Evolutionary conservation across 1,284 basidiomycete genomes (phyloP), one percentile per base, ranked within the genome.

Genomic region (Leccinum pallidistipes): DNA sequence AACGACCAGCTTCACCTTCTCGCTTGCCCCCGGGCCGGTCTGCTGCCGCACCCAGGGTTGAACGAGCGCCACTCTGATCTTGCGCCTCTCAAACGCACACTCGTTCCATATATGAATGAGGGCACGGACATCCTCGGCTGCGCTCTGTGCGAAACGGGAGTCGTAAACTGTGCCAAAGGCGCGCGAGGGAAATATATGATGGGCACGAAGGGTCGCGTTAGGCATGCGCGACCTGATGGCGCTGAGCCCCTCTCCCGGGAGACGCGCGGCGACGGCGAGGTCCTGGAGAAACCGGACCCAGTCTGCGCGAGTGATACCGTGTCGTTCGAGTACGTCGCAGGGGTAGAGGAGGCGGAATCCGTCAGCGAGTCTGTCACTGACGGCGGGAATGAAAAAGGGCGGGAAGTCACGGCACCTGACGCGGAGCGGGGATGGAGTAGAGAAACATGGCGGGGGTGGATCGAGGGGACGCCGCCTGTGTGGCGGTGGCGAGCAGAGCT

Each of bases 371-470:
- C 50, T 58, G 21, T 69, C 52, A 29, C 58, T 65, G 62, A 65
- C 18, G 3, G 74, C 59, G 4, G 69, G 67, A 10, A 76, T 68
- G 45, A 55, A 50, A 61, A 76, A 74, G 7, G 70, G 59, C 1
- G 69, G 70, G 50, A 74, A 74, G 9, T 69, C 57, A 51, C 64
- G 58, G 5, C 75, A 73, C 58, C 62, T 59, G 45, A 74, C 58
- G 24, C 74, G 70, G 1, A 68, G 29, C 7, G 73, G 75, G 12
- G 74, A 70, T 2, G 63, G 64, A 2, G 40, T 66, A n/a, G 74
- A 76, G 59, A 74, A 74, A 45, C 73, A 74, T 53, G 55, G 38
- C 2, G 73, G 73, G 8, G 75, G 75, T 43, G 73, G 75, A 47
- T 74, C 73, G 3, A 74, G 71, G 3, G 73, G 73, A 10, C 61